A percentile compares a stretch with the other conserved stretches of the same genome.
phyloP scores from a whole-genome alignment of 2,329 filamentous ascomycete species.

The Teratosphaeria gauchensis region DNA sequence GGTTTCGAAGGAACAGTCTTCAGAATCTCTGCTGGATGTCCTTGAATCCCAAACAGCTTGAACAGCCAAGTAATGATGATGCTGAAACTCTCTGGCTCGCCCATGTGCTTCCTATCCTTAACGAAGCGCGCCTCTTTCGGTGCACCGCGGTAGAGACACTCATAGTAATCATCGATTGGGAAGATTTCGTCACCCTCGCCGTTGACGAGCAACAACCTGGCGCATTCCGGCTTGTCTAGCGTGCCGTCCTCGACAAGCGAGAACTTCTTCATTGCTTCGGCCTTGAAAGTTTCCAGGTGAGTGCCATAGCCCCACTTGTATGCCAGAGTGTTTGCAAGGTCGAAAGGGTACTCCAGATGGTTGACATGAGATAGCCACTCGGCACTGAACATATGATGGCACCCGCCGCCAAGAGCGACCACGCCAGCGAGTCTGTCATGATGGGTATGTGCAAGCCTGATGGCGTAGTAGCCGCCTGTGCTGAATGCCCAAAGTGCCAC shows the following conservation, averaged over 20 bases:
- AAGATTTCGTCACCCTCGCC: constrained; percentile 53
- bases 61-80: constrained; percentile 42
- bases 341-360: constrained; percentile 51
- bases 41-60: constrained; percentile 36
- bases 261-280: constrained; percentile 43
- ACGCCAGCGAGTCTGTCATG: constrained; percentile 41
- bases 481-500: constrained; percentile 48
- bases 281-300: constrained; percentile 37
- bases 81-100: constrained; percentile 40
- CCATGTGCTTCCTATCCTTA: constrained; percentile 39
- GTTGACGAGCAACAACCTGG: constrained; percentile 46
- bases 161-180: constrained; percentile 50
- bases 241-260: constrained; percentile 48
- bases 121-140: constrained; percentile 45
- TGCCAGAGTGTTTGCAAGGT: constrained; percentile 42
- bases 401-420: constrained; percentile 47
- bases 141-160: constrained; percentile 43
- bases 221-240: constrained; percentile 40
- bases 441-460: constrained; percentile 50
- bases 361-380: constrained; percentile 48
- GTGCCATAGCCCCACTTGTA: constrained; percentile 39
- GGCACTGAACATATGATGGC: constrained; percentile 48
- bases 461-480: constrained; percentile 51
- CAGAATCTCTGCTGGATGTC: constrained; percentile 34
- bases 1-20: constrained; percentile 38